Evolutionary conservation across 495 filamentous ascomycete genomes (phyloP).

Genomic region (Darksidea phi): DNA sequence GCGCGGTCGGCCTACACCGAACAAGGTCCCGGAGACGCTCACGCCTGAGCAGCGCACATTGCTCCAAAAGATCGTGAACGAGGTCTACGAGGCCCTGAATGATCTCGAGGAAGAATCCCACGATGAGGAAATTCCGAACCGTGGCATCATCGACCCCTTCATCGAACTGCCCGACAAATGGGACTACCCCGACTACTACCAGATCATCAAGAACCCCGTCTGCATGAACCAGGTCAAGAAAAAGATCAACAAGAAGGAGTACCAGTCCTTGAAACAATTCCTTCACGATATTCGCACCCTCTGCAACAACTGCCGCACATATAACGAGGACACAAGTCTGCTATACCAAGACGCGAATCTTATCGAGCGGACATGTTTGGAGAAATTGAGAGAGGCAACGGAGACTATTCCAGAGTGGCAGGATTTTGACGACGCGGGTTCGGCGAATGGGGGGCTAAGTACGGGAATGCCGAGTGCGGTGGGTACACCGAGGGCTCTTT

Average conservation of each 20-base stretch:
- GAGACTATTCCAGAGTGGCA: conserved; percentile 68
- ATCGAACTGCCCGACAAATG: conserved; percentile 84
- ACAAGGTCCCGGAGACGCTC: conserved; percentile 58
- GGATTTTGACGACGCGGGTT: conserved; percentile 62
- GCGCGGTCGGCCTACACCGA: conserved; percentile 62
- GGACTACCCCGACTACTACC: conserved; percentile 88
- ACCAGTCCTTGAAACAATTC: conserved; percentile 76
- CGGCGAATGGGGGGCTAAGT: conserved; percentile 62
- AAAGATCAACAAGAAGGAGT: conserved; percentile 92
- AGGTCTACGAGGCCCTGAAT: conserved; percentile 74
- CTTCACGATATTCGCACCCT: conserved; percentile 76
- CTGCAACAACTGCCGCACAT: conserved; percentile 86
- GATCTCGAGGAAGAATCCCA: conserved; percentile 65
- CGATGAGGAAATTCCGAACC: conserved; percentile 60
- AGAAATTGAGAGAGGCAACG: conserved; percentile 69
- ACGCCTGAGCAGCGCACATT: conserved; percentile 55
- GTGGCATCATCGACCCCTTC: conserved; percentile 90
- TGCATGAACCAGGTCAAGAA: conserved; percentile 89
- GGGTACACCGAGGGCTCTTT: conserved; percentile 66
- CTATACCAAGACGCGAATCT: conserved; percentile 88
- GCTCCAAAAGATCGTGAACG: conserved; percentile 72
- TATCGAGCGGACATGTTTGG: conserved; percentile 65
- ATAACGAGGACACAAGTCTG: conserved; percentile 91
- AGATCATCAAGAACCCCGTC: conserved; percentile 87
- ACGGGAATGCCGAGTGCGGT: conserved; percentile 60